A percentile compares a stretch with the other conserved stretches of the same genome.
Evolutionary conservation across 805 yeast genomes (phyloP).

Genomic region (Candida multigemmis): DNA sequence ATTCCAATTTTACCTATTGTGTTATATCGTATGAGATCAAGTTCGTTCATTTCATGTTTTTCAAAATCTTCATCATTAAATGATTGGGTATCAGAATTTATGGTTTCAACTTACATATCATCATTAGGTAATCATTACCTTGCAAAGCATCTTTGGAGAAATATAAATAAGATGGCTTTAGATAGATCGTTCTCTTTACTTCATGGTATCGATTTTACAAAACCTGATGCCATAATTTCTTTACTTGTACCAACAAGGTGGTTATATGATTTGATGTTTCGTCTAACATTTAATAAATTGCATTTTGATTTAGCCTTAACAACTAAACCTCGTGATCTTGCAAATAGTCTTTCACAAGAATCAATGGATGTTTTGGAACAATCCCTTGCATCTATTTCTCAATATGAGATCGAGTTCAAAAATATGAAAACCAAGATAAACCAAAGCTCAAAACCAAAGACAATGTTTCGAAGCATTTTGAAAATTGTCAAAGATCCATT

Average conservation of each 20-base stretch:
- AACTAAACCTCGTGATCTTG: slow-evolving; percentile 22
- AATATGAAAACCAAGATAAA: not conserved
- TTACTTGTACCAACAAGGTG: slow-evolving; percentile 26
- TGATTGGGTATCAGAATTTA: slow-evolving; percentile 21
- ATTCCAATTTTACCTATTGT: slow-evolving; percentile 30
- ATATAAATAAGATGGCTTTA: slow-evolving; percentile 2
- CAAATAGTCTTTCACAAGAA: slow-evolving; percentile 14
- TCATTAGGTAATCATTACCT: slow-evolving; percentile 28
- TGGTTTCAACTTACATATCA: slow-evolving; percentile 26
- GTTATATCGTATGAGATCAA: slow-evolving; percentile 26
- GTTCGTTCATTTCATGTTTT: slow-evolving; percentile 20
- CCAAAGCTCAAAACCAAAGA: not conserved
- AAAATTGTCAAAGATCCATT: too few species aligned
- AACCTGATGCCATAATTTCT: slow-evolving; percentile 21
- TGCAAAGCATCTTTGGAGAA: slow-evolving; percentile 2
- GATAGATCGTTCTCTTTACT: slow-evolving; percentile 6
- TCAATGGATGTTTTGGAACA: slow-evolving; percentile 16
- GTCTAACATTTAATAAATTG: slow-evolving; percentile 21
- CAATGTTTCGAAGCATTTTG: slow-evolving; percentile 1
- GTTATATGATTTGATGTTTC: slow-evolving; percentile 23
- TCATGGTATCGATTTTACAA: slow-evolving; percentile 18
- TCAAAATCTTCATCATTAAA: slow-evolving; percentile 6
- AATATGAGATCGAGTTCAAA: slow-evolving; percentile 1
- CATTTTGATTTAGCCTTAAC: slow-evolving; percentile 20
- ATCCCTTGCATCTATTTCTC: too few species aligned